Conservation (phyloP, 2,329 filamentous ascomycete species). For the Lojkania enalia region DNA sequence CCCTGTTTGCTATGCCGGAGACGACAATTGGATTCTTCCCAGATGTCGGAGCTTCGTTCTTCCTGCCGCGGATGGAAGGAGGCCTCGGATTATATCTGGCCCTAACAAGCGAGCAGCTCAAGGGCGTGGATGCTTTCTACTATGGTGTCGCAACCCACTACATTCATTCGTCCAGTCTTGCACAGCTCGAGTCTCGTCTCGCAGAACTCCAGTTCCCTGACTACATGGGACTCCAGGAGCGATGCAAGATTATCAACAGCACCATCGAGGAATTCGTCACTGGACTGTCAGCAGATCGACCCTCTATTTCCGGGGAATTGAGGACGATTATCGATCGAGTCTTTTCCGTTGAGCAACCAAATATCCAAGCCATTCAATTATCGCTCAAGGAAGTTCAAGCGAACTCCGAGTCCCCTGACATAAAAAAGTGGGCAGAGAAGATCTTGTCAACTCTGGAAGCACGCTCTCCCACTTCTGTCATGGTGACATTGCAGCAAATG, state of each 20-base stretch:
- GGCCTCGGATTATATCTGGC: conserved; percentile 88
- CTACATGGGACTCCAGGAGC: conserved; percentile 63
- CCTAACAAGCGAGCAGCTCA: conserved; percentile 81
- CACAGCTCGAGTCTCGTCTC: conserved; percentile 78
- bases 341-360: conserved; percentile 58
- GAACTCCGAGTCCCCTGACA: conserved; percentile 34
- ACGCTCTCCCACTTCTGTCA: conserved; percentile 83
- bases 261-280: conserved; percentile 93
- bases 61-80: conserved; percentile 87
- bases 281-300: conserved; percentile 68
- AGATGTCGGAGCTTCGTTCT: conserved; percentile 95
- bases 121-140: conserved; percentile 85
- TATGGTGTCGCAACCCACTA: conserved; percentile 94
- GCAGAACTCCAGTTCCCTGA: conserved; percentile 89
- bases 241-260: conserved; percentile 74
- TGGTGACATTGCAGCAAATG: conserved; percentile 84
- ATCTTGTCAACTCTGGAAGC: conserved; percentile 74
- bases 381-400: conserved; percentile 61
- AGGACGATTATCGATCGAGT: conserved; percentile 79
- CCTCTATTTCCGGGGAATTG: conserved; percentile 65
- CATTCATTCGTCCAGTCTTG: conserved; percentile 84
- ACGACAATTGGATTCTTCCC: conserved; percentile 99
- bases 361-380: conserved; percentile 68
- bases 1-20: conserved; percentile 97
- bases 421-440: conserved; percentile 74